phyloP scores from a whole-genome alignment of 352 stramenopile species.

The Phytophthora chlamydospora region DNA sequence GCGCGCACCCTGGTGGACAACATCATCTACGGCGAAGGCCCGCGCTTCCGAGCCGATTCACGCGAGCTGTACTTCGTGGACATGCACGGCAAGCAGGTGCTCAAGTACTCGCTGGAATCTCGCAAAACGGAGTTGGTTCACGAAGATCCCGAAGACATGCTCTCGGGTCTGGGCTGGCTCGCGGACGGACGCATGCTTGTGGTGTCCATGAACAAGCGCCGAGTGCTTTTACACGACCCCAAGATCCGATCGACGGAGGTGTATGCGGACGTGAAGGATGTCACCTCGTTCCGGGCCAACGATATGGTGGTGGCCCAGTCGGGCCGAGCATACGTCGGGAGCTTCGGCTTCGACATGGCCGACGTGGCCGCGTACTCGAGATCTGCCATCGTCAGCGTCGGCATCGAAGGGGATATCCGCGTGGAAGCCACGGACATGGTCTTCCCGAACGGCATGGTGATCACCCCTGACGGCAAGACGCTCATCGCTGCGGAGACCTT shows the following conservation, averaged over 20 bases:
- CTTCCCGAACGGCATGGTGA: constrained; percentile 67
- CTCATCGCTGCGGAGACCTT: constrained; percentile 71
- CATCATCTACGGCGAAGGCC: constrained; percentile 51
- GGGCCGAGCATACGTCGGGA: constrained; percentile 56
- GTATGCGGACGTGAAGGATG: constrained; percentile 51
- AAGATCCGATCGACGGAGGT: constrained; percentile 23
- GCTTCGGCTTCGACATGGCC: constrained; percentile 61
- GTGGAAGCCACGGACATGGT: constrained; percentile 61
- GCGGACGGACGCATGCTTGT: constrained; percentile 55
- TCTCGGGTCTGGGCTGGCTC: constrained; percentile 65
- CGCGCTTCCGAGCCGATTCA: constrained; percentile 53
- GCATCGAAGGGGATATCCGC: constrained; percentile 36
- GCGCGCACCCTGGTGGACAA: constrained; percentile 18
- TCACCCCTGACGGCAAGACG: constrained; percentile 72
- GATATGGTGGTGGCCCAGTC: constrained; percentile 54
- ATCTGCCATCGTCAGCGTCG: constrained; percentile 62
- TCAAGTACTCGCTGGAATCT: constrained; percentile 51
- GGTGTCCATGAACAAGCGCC: constrained; percentile 47
- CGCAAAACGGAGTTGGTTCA: constrained; percentile 42
- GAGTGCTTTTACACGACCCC: constrained; percentile 47
- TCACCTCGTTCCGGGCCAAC: constrained; percentile 56
- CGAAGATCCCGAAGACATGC: constrained; percentile 42
- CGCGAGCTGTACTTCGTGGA: constrained; percentile 63
- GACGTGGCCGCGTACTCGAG: constrained; percentile 30
- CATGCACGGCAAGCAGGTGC: constrained; percentile 55